Evolutionary conservation across 176 grass and related monocot genomes (phyloP), one percentile per base, ranked within the genome.

Genomic region (Cenchrus americanus): DNA sequence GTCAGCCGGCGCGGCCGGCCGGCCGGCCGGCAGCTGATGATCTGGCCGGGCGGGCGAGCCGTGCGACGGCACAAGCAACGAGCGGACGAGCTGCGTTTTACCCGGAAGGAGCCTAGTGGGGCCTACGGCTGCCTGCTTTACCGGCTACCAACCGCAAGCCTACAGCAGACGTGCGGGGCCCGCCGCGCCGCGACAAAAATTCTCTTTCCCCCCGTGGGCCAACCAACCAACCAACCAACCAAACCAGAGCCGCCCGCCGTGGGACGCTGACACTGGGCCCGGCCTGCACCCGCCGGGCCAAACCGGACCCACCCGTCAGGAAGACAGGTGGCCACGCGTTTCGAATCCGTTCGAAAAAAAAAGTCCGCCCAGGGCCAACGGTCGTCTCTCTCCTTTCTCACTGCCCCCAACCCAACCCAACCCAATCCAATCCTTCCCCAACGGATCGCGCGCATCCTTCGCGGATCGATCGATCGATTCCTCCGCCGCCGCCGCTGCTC

Each of bases 291-390:
- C 5, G 11, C n/a, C 46, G 19, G 66, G 41, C n/a, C 43, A 8
- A 48, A 14, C 0, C 12, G 69, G 69, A 5, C 21, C 67, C 67
- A 70, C 40, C 40, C 1, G 47, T 8, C 47, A 49, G 47, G 47
- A 12, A 48, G 47, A 48, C 47, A 48, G 10, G 10, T 48, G 34
- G 34, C 79, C 49, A 59, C 79, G 66, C 66, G 30, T 40, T 83
- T 83, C 69, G 69, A 83, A 83, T 83, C 18, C 81, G 12, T 79
- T 79, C 46, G 58, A 10, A 61, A 14, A 15, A 71, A 14, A 47
- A 19, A 18, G 5, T n/a, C 54, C 10, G 3, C 19, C 57, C 53
- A 6, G 7, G 4, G 7, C 21, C 17, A 83, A 83, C 80, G 80
- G 68, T 83, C 80, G 57, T 17, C 80, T 62, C 53, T 49, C 62